Base-by-base conservation (phyloP, 139 green algal genomes). In the Coccomyxa sp. region DNA sequence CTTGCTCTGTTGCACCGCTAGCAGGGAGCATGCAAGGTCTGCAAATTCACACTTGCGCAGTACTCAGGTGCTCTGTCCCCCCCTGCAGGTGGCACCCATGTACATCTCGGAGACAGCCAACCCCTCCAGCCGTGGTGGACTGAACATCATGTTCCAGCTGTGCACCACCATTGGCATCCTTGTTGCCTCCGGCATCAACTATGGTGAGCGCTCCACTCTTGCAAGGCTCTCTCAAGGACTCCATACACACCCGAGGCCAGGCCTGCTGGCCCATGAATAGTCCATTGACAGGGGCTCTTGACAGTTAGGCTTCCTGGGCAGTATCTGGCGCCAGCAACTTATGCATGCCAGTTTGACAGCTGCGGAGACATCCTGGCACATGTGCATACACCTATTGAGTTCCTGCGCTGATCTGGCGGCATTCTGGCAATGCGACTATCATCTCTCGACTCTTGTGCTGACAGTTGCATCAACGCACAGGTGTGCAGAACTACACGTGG, bases 101-200 rank as follows among this genome's bases (percentile, higher is more conserved):
- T 89, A 89, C 80, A 78, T 86, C 24, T 70, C 74, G 35, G 86
- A 90, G 58, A 86, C 89, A 55, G 84, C 86, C 0, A 84, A 84
- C 8, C 74, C 73, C 50, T 74, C 83, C n/a, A 14, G 84, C 33
- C 82, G 87, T 31, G 87, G 84, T 37, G 81, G 78, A 7, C 75
- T 89, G 38, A 89, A 89, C 73, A 85, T 91, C 78, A 78, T 90
- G 36, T 93, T 93, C 78, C 90, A 94, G 82, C 80, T 93, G 39
- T 72, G 79, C 27, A 83, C 89, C 33, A 92, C 88, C 68, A 77
- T 83, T 73, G 78, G 78, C 27, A 82, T 82, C 50, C 78, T 82
- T 10, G 39, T 41, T 41, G 78, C 78, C 34, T 18, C 18, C 27
- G 50, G 50, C 18, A 64, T 3, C 18, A 5, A 64, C 22, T 18